Conservation (phyloP, 768 basidiomycete genomes). For the Tricholoma hemisulphureum region DNA sequence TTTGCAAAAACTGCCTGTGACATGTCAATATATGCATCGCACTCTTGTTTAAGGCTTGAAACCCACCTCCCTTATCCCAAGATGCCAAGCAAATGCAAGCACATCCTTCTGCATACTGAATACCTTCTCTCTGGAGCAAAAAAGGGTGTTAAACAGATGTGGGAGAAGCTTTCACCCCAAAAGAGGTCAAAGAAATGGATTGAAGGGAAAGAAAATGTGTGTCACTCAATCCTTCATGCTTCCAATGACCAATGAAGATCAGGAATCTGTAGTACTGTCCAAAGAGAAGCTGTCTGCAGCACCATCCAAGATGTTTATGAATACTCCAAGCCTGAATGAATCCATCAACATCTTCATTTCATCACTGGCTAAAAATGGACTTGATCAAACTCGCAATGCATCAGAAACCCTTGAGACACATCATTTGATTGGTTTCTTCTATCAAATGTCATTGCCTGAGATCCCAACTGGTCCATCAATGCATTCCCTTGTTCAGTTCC, state of each 20-base stretch:
- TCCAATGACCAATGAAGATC: neutral
- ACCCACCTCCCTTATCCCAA: too few relatives aligned
- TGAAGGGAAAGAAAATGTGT: neutral
- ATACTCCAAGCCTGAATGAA: neutral
- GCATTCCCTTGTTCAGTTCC: neutral
- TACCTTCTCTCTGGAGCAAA: neutral
- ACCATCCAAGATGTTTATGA: neutral
- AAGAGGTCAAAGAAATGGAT: neutral
- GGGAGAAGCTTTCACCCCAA: neutral
- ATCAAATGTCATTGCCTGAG: neutral
- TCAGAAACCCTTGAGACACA: neutral
- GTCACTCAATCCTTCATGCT: neutral
- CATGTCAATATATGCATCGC: too few relatives aligned
- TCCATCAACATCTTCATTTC: neutral
- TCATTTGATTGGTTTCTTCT: neutral
- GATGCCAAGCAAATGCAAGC: too few relatives aligned
- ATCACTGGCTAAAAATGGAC: neutral
- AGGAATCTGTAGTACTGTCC: neutral
- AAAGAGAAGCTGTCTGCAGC: neutral
- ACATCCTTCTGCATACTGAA: too few relatives aligned
- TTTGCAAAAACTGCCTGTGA: too few relatives aligned
- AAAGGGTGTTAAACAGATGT: neutral
- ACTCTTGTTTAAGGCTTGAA: too few relatives aligned
- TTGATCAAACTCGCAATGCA: neutral
- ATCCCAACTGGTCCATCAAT: neutral